A percentile compares a stretch with the other conserved stretches of the same genome.
Conservation (phyloP, 1,284 basidiomycete species). For the Coniferiporia sulphurascens region DNA sequence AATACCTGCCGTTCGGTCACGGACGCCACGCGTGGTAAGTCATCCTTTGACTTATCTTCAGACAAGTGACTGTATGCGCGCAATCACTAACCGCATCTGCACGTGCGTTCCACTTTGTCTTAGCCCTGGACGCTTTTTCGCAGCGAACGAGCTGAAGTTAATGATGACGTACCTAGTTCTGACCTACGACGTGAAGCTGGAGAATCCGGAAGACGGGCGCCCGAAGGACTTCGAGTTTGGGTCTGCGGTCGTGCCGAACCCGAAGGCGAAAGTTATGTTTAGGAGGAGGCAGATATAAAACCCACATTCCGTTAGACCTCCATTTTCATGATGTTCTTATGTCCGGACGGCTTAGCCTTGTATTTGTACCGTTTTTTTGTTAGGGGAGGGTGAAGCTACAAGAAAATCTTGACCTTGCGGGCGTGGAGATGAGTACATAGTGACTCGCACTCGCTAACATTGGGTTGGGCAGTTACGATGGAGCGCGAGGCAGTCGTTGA, state of each 20-base stretch:
- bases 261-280: neutral
- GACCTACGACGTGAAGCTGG: constrained; percentile 43
- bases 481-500: no score
- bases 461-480: no score
- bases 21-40: constrained; percentile 29
- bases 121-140: constrained; percentile 44
- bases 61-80: neutral
- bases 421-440: no score
- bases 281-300: neutral
- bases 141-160: constrained; percentile 40
- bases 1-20: constrained; percentile 29
- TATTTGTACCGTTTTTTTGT: no score
- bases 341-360: no score
- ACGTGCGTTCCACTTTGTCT: neutral
- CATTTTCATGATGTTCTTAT: neutral
- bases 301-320: neutral
- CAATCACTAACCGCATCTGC: neutral
- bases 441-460: no score
- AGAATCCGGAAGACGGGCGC: constrained; percentile 26
- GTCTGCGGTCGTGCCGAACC: neutral
- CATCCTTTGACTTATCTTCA: neutral
- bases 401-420: no score
- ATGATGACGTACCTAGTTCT: constrained; percentile 40
- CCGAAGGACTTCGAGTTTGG: constrained; percentile 20
- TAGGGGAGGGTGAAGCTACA: no score